Conservation (phyloP, 768 basidiomycete species). For the Galerina sulciceps region DNA sequence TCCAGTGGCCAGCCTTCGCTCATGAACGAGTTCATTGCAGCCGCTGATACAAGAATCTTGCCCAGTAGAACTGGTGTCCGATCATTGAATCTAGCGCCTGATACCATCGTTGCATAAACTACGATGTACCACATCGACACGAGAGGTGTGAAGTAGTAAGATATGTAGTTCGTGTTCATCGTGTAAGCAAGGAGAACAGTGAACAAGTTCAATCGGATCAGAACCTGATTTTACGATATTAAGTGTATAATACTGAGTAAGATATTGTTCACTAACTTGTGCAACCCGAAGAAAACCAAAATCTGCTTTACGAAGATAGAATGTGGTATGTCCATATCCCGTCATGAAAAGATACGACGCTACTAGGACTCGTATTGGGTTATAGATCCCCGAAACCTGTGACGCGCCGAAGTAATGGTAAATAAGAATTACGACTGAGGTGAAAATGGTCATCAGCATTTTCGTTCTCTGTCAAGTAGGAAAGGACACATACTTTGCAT, state of each 20-base stretch:
- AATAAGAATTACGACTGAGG: slow-evolving; percentile 81
- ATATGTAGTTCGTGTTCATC: slow-evolving; percentile 92
- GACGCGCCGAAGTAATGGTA: slow-evolving; percentile 94
- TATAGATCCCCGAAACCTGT: slow-evolving; percentile 91
- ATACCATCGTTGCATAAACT: slow-evolving; percentile 79
- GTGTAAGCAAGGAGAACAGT: slow-evolving; percentile 84
- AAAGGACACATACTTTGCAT: slow-evolving; percentile 77
- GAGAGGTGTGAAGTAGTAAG: slow-evolving; percentile 89
- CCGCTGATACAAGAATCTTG: slow-evolving; percentile 74
- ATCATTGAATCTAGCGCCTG: slow-evolving; percentile 77
- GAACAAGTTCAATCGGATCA: slow-evolving; percentile 84
- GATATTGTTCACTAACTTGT: slow-evolving; percentile 45
- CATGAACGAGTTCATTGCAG: slow-evolving; percentile 69
- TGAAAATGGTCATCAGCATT: slow-evolving; percentile 6
- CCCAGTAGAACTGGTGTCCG: slow-evolving; percentile 63
- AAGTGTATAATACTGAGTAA: slow-evolving; percentile 5
- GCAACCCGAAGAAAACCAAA: slow-evolving; percentile 80
- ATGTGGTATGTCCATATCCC: slow-evolving; percentile 89
- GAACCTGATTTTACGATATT: slow-evolving; percentile 46
- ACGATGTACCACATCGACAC: slow-evolving; percentile 91
- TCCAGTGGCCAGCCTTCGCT: slow-evolving; percentile 65
- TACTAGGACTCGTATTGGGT: slow-evolving; percentile 86
- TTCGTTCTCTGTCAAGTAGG: not conserved
- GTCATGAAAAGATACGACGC: slow-evolving; percentile 93
- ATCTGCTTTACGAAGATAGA: slow-evolving; percentile 89